Evolutionary conservation across 1,139 yeast species (phyloP), one percentile per base, ranked within the genome.

Genomic region (Pichia sp.): DNA sequence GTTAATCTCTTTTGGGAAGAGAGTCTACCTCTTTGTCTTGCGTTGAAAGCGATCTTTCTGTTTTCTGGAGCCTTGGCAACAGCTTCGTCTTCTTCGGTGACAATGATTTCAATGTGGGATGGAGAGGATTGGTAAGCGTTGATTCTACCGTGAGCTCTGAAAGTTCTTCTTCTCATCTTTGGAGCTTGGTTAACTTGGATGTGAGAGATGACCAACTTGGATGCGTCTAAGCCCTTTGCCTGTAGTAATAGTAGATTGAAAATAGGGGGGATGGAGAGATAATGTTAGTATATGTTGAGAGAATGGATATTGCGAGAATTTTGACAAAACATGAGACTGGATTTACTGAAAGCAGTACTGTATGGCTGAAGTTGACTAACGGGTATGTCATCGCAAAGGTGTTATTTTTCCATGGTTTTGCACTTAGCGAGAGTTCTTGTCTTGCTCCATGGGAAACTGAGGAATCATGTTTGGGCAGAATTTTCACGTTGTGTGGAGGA

Each of bases 91-190:
- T 86, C 90, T 85, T 95, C 99, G 73, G 97, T 86, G 73, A 95
- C 83, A 75, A 90, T 86, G 76, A 95, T 81, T 85, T 95, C 99
- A 76, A 95, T 92, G 88, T 95, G 99, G 73, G 95, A 91, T 75
- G 99, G 99, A 72, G 92, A 84, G 63, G 97, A 89, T 83, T 90
- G 95, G 92, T 90, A 93, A 72, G 97, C 96, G 81, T 92, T 93
- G 77, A 91, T 89, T 86, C 98, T 92, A 88, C 99, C 99, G 87
- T 93, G 99, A 73, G 99, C 99, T 87, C 99, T 93, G 97, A 83
- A 95, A 75, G 99, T 93, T 84, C 99, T 91, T 84, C 99, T 93
- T 85, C 99, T 95, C 84, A 90, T 96, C 84, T 91, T 91, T 81
- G 99, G 99, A 73, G 99, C 99, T 79, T 91, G 97, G 96, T 93